phyloP scores from a whole-genome alignment of 177 flowering plant genomes.

The Vitis hybrid region DNA sequence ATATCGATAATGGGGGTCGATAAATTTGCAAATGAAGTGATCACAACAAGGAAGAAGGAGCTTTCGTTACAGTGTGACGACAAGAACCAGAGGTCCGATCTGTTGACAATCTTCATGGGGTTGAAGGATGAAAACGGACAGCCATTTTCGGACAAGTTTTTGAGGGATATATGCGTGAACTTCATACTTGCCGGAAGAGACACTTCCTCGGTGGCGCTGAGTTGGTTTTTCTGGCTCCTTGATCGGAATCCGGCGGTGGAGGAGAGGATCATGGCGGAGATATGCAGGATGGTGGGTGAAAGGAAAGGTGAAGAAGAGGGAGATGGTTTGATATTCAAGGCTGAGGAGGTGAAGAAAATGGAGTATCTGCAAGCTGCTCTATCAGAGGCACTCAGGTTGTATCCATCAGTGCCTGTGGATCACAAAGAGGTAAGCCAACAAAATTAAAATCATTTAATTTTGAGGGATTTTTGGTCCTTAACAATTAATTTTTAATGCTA shows the following conservation, averaged over 20 bases:
- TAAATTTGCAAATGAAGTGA: conserved; percentile 67
- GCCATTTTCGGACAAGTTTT: conserved; percentile 66
- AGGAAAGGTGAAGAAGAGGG: conserved; percentile 24
- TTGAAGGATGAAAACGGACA: conserved; percentile 58
- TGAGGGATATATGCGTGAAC: conserved; percentile 87
- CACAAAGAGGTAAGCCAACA: conserved; percentile 71
- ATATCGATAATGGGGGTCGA: conserved; percentile 58
- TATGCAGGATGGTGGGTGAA: conserved; percentile 36
- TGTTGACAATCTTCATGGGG: conserved; percentile 73
- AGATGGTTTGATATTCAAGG: conserved; percentile 40
- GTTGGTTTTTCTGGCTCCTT: conserved; percentile 94
- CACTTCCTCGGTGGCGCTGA: conserved; percentile 86
- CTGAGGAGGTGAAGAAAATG: conserved; percentile 92
- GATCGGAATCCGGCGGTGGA: conserved; percentile 59
- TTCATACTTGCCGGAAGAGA: conserved; percentile 96
- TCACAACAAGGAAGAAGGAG: conserved; percentile 68
- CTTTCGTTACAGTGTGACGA: conserved; percentile 14
- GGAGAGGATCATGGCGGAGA: conserved; percentile 55
- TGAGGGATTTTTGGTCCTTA: background rate
- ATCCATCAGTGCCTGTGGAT: conserved; percentile 92
- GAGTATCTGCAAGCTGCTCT: conserved; percentile 90
- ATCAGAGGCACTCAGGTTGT: conserved; percentile 81
- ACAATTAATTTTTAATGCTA: background rate
- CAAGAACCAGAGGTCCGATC: conserved; percentile 48
- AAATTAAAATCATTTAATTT: background rate